Evolutionary conservation across 805 yeast species (phyloP).

Genomic region (Cyberlindnera galapagoensis): DNA sequence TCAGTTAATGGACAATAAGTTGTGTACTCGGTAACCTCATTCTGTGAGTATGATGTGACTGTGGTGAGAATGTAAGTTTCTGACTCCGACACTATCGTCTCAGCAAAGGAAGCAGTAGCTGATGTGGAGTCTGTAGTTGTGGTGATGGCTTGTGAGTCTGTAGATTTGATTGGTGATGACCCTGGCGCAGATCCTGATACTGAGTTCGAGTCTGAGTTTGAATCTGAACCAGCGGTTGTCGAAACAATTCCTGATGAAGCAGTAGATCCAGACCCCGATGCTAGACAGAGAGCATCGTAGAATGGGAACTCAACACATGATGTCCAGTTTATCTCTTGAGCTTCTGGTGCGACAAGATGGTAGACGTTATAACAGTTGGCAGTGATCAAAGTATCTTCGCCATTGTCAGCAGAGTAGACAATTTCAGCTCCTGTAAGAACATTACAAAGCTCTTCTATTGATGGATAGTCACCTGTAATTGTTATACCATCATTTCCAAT

Average conservation of each 20-base stretch:
- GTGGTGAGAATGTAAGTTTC: constrained; percentile 14
- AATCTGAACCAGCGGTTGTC: constrained; percentile 3
- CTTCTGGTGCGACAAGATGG: constrained; percentile 12
- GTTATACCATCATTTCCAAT: constrained; percentile 12
- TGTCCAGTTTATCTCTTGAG: constrained; percentile 15
- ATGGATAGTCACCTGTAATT: constrained; percentile 10
- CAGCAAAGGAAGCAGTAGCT: constrained; percentile 2
- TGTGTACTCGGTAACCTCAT: constrained; percentile 11
- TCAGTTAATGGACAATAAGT: constrained; percentile 16
- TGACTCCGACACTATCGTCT: constrained; percentile 5
- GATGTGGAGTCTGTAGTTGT: constrained; percentile 2
- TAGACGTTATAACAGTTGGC: constrained; percentile 22
- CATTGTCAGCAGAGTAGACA: constrained; percentile 15
- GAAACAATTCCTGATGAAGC: constrained; percentile 6
- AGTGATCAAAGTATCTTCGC: constrained; percentile 15
- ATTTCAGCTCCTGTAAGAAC: constrained; percentile 16
- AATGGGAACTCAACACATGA: constrained; percentile 23
- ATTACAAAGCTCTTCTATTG: constrained; percentile 10
- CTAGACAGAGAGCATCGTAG: constrained; percentile 14
- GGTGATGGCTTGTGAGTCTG: too few relatives aligned
- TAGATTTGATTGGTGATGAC: too few relatives aligned
- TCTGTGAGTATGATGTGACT: constrained; percentile 12
- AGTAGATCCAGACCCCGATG: constrained; percentile 1
- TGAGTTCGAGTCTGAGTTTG: constrained; percentile 7
- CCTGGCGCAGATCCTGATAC: constrained; percentile 2